These are phyloP conservation scores for Parvularia atlantis DNA, from an alignment of 78 protist species.

Conservation along the genomic window DNA sequence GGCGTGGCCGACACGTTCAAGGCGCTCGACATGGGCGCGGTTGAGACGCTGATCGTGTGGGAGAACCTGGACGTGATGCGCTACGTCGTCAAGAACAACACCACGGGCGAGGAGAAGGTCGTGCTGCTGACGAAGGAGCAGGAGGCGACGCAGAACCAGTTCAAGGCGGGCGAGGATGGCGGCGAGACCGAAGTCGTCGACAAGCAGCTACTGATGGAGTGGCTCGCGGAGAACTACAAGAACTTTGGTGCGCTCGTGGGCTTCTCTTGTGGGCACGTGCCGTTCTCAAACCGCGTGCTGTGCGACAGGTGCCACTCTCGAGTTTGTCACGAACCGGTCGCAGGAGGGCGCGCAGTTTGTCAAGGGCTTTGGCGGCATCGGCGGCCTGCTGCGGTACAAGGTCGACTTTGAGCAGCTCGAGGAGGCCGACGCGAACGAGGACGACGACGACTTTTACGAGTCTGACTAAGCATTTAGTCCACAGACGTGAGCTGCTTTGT, in stretches of 20 bases:
- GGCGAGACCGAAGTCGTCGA: conserved; percentile 66
- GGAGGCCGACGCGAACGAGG: no score
- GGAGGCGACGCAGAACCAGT: background rate
- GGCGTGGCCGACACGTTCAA: conserved; percentile 87
- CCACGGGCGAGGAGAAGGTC: background rate
- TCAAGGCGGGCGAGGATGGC: conserved; percentile 1
- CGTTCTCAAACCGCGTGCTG: no score
- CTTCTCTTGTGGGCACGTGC: no score
- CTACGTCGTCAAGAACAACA: conserved; percentile 29
- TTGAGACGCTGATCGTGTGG: conserved; percentile 82
- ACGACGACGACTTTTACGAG: conserved; percentile 39
- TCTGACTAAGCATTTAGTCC: no score
- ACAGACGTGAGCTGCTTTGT: no score
- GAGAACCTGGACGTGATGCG: conserved; percentile 70
- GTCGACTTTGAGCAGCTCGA: conserved; percentile 45
- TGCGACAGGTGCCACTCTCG: conserved; percentile 49
- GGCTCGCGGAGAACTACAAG: conserved; percentile 90
- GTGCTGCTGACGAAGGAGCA: background rate
- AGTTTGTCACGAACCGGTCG: conserved; percentile 88
- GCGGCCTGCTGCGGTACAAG: conserved; percentile 76
- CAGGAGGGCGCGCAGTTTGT: conserved; percentile 98
- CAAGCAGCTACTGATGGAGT: conserved; percentile 77
- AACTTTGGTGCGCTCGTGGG: conserved; percentile 53
- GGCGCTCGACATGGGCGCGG: conserved; percentile 91
- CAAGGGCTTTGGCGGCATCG: conserved; percentile 97